Base-by-base conservation (phyloP, 306 rosid genomes). In the Argentina anserina region DNA sequence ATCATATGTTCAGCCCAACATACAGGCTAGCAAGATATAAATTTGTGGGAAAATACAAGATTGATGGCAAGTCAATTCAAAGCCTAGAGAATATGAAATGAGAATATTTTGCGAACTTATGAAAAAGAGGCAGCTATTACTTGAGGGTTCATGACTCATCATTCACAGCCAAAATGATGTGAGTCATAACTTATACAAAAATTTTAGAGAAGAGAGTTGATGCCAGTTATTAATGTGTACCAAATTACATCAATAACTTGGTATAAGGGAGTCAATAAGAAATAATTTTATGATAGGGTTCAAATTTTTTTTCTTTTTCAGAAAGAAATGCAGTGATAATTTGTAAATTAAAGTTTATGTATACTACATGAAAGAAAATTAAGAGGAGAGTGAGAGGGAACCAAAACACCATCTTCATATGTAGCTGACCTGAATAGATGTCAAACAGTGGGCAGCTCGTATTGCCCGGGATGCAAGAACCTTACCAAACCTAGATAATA, bases 401-500 rank as follows among this genome's bases (percentile, higher is more conserved):
- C 10, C 34, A 26, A 59, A 59, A 14, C 36, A 59, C 18, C 56
- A 40, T 49, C 26, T 70, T 11, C 46, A 41, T 70, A 76, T 77
- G 75, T 20, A 76, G 81, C 85, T 69, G 75, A 95, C 97, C 92
- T 95, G 97, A 56, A 95, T 92, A 79, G 99, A 95, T 42, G 99
- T 95, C 76, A 95, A 80, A 82, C 99, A 95, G 78, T 95, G 99
- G 42, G 99, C 99, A 50, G 99, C 97, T 81, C 97, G 84, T 73
- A 95, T 88, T 77, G 97, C 97, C 65, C 93, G 83, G 12, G 99
- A 92, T 26, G 92, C 90, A 62, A 95, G 97, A 80, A 92, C 93
- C n/a, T 12, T 26, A 7, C 99, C 99, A 79, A 91, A 95, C 72
- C 99, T 95, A 55, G 3, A 73, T 56, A 65, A 75, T 46, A 78